Conservation (phyloP, 73 alveolate species). For the Uronychia setigera region DNA sequence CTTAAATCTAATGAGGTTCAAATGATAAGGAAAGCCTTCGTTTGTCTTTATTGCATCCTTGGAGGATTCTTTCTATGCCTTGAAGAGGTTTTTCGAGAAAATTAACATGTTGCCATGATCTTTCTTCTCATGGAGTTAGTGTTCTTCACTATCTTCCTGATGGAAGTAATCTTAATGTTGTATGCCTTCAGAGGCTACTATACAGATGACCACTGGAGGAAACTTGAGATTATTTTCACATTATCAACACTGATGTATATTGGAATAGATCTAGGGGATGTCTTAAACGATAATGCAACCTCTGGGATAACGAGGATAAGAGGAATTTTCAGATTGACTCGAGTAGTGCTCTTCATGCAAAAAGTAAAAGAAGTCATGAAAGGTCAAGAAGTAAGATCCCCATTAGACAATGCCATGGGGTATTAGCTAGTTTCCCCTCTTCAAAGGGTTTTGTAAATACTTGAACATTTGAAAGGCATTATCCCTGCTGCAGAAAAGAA, state of each 20-base stretch:
- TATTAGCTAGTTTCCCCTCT: background rate
- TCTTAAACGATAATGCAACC: background rate
- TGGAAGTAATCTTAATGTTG: background rate
- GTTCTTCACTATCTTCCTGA: background rate
- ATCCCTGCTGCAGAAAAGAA: background rate
- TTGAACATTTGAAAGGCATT: background rate
- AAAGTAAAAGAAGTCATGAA: background rate
- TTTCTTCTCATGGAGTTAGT: background rate
- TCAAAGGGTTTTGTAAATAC: background rate
- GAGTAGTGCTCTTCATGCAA: background rate
- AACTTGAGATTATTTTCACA: background rate
- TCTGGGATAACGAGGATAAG: background rate
- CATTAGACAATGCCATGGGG: background rate
- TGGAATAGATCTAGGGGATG: background rate
- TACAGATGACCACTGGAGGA: background rate
- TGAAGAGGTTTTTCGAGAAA: background rate
- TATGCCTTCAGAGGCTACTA: background rate
- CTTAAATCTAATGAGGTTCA: background rate
- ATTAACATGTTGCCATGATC: background rate
- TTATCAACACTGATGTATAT: background rate
- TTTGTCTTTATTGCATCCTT: background rate
- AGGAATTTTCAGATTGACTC: constrained; percentile 12
- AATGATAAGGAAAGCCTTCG: background rate
- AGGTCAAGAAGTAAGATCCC: constrained; percentile 1
- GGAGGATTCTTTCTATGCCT: background rate